phyloP scores from a whole-genome alignment of 1,284 basidiomycete genomes.

The Cryptococcus floricola region DNA sequence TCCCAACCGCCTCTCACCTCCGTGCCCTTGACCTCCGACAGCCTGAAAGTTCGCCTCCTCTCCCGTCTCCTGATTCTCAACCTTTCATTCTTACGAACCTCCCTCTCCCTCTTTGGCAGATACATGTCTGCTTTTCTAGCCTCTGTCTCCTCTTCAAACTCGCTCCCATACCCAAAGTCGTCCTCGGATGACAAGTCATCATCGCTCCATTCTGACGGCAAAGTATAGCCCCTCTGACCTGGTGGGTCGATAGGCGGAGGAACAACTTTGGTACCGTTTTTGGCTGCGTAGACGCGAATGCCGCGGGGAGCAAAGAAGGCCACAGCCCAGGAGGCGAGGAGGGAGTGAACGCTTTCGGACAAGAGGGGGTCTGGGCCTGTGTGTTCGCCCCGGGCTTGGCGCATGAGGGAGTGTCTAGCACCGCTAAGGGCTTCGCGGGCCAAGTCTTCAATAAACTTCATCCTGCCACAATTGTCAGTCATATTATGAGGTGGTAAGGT shows the following conservation, averaged over 20 bases:
- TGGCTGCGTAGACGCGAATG: conserved; percentile 33
- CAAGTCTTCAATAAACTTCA: conserved; percentile 34
- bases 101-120: conserved; percentile 29
- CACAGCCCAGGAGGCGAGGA: conserved; percentile 32
- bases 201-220: conserved; percentile 34
- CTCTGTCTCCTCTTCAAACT: conserved; percentile 21
- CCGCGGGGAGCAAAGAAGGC: conserved; percentile 38
- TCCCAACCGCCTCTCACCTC: conserved; percentile 31
- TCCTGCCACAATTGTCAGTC: conserved; percentile 15
- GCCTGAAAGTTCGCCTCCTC: conserved; percentile 16
- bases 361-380: conserved; percentile 27
- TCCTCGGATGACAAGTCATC: conserved; percentile 2
- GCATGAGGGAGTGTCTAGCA: conserved; percentile 14
- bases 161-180: conserved; percentile 12
- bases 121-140: conserved; percentile 28
- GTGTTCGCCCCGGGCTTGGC: neutral
- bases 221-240: conserved; percentile 19
- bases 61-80: conserved; percentile 22
- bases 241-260: conserved; percentile 28
- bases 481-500: neutral
- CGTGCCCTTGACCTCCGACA: conserved; percentile 8
- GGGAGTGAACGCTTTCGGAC: conserved; percentile 28
- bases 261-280: conserved; percentile 25
- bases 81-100: conserved; percentile 23
- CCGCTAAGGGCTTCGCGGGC: conserved; percentile 24